Conservation (phyloP, 2,329 filamentous ascomycete species). For the Apiospora rasikravindrae region DNA sequence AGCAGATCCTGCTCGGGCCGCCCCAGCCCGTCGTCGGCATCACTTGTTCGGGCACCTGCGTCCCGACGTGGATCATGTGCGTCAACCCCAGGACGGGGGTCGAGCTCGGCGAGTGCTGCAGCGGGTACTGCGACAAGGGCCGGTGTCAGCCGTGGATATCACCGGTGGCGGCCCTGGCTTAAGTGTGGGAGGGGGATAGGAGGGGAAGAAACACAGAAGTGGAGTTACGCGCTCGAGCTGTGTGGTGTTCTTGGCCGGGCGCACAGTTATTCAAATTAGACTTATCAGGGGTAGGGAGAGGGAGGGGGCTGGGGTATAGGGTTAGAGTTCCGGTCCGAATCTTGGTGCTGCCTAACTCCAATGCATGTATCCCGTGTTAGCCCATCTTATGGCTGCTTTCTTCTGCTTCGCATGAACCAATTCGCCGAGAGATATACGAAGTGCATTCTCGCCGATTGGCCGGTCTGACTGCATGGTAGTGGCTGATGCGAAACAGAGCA, state of each 20-base stretch:
- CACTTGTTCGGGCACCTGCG: slow-evolving; percentile 48
- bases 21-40: slow-evolving; percentile 50
- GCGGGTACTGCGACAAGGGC: slow-evolving; percentile 48
- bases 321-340: background rate
- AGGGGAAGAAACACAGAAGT: too few species aligned
- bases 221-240: too few species aligned
- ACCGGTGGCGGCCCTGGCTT: background rate
- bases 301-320: background rate
- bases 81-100: slow-evolving; percentile 42
- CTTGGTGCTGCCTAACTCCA: background rate
- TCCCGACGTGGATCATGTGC: slow-evolving; percentile 47
- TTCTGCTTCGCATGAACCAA: background rate
- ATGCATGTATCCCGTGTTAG: background rate
- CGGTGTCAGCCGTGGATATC: slow-evolving; percentile 45
- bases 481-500: background rate
- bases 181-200: background rate
- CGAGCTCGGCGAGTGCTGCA: slow-evolving; percentile 47
- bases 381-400: background rate
- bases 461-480: background rate
- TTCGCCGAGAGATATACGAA: background rate
- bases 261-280: background rate
- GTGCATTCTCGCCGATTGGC: background rate
- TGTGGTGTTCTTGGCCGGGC: background rate
- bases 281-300: background rate
- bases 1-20: slow-evolving; percentile 50